Evolutionary conservation across 805 yeast genomes (phyloP).

Genomic region (Kuraishia piskuri): DNA sequence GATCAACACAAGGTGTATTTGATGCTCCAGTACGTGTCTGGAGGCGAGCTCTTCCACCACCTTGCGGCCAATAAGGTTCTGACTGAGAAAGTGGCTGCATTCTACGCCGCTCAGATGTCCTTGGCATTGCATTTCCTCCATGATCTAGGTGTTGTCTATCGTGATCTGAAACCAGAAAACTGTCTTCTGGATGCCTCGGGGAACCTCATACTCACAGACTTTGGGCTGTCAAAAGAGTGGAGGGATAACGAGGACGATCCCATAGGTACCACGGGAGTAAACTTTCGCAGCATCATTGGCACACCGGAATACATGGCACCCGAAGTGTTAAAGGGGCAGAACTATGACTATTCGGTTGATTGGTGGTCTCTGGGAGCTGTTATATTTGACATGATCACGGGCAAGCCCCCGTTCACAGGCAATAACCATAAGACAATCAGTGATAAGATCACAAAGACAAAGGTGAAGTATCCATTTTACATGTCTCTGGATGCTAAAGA

Average conservation of each 20-base stretch:
- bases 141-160: constrained; percentile 71
- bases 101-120: constrained; percentile 74
- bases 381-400: constrained; percentile 70
- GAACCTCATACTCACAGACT: constrained; percentile 76
- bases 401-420: constrained; percentile 86
- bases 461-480: constrained; percentile 63
- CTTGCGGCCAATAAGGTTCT: constrained; percentile 36
- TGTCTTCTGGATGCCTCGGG: constrained; percentile 71
- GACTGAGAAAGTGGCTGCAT: constrained; percentile 61
- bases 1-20: constrained; percentile 70
- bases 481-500: constrained; percentile 77
- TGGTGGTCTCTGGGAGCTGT: constrained; percentile 93
- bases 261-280: not conserved
- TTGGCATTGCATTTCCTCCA: constrained; percentile 73
- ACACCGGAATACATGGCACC: constrained; percentile 90
- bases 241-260: constrained; percentile 36
- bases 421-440: constrained; percentile 66
- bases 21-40: constrained; percentile 74
- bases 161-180: constrained; percentile 88
- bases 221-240: constrained; percentile 60
- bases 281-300: constrained; percentile 46
- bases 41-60: constrained; percentile 77
- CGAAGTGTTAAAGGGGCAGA: constrained; percentile 70
- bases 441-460: constrained; percentile 65
- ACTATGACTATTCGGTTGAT: constrained; percentile 73